phyloP scores from a whole-genome alignment of 2,329 filamentous ascomycete genomes.

The Arthrobotrys entomopaga region DNA sequence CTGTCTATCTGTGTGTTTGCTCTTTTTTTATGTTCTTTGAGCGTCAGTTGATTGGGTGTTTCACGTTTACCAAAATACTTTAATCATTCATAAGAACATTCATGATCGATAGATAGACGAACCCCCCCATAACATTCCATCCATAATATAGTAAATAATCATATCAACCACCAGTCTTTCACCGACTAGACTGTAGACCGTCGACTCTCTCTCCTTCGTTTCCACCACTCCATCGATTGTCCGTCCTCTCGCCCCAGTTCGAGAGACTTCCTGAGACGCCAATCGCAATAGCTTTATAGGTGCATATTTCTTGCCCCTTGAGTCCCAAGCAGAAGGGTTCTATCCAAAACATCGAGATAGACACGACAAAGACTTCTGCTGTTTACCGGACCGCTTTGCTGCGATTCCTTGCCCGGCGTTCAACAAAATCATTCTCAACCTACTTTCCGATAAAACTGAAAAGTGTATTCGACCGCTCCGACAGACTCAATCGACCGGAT shows the following conservation, averaged over 20 bases:
- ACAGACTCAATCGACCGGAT: background rate
- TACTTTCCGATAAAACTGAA: background rate
- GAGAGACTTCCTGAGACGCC: conserved; percentile 5
- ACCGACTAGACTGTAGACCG: conserved; percentile 15
- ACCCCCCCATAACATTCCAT: no score
- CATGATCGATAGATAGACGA: conserved; percentile 26
- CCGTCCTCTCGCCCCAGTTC: conserved; percentile 16
- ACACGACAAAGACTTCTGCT: conserved; percentile 56
- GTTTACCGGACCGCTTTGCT: conserved; percentile 34
- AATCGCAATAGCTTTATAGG: conserved; percentile 10
- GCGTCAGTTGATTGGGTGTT: conserved; percentile 30
- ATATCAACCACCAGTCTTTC: conserved; percentile 1
- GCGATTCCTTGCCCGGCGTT: conserved; percentile 37
- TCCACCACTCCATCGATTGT: conserved; percentile 9
- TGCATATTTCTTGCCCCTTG: conserved; percentile 1
- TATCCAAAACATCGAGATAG: conserved; percentile 53
- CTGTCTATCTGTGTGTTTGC: background rate
- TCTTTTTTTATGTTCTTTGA: conserved; percentile 18
- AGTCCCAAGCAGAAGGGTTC: conserved; percentile 52
- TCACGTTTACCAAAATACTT: conserved; percentile 23
- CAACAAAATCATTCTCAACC: background rate
- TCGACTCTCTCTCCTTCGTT: conserved; percentile 19
- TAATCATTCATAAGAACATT: conserved; percentile 2
- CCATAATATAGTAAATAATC: conserved; percentile 3
- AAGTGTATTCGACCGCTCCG: background rate